A percentile compares a stretch with the other conserved stretches of the same genome.
Conservation (phyloP, 2,329 filamentous ascomycete species). For the Grosmannia serpens region DNA sequence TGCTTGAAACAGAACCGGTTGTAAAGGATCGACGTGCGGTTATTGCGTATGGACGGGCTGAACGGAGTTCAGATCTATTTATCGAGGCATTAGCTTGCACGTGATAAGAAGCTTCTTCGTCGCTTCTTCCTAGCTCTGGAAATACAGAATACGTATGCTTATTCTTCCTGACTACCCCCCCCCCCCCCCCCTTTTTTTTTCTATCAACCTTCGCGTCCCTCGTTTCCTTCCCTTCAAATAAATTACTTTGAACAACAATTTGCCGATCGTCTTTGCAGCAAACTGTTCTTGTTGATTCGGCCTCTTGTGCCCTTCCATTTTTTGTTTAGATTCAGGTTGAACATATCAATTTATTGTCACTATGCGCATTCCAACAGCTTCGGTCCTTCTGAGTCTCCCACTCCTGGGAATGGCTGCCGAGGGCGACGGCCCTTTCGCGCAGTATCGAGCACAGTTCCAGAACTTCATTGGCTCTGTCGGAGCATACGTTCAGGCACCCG, state of each 20-base stretch:
- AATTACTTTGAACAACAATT: not conserved
- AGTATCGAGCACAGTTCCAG: slow-evolving; percentile 53
- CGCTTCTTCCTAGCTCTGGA: not conserved
- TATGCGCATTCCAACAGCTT: slow-evolving; percentile 47
- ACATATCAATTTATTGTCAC: slow-evolving; percentile 10
- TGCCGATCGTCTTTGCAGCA: not conserved
- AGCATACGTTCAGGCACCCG: slow-evolving; percentile 36
- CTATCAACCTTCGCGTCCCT: not conserved
- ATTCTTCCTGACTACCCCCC: not conserved
- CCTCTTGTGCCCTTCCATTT: too few species aligned
- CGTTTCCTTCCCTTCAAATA: not conserved
- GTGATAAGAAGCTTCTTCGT: not conserved
- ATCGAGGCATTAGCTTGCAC: not conserved
- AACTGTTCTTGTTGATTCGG: not conserved
- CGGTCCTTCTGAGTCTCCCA: slow-evolving; percentile 42
- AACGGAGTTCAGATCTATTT: not conserved
- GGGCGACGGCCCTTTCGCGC: slow-evolving; percentile 30
- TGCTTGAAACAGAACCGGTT: too few species aligned
- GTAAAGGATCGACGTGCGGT: too few species aligned
- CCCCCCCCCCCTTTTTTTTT: not conserved
- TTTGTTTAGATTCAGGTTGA: not conserved
- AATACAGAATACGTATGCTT: not conserved
- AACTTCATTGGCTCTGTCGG: slow-evolving; percentile 50
- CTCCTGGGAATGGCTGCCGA: slow-evolving; percentile 41
- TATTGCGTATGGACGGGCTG: too few species aligned